These are phyloP conservation scores for Vaccinium corymbosum DNA, from an alignment of 148 eudicot genomes.

Conservation along the genomic window DNA sequence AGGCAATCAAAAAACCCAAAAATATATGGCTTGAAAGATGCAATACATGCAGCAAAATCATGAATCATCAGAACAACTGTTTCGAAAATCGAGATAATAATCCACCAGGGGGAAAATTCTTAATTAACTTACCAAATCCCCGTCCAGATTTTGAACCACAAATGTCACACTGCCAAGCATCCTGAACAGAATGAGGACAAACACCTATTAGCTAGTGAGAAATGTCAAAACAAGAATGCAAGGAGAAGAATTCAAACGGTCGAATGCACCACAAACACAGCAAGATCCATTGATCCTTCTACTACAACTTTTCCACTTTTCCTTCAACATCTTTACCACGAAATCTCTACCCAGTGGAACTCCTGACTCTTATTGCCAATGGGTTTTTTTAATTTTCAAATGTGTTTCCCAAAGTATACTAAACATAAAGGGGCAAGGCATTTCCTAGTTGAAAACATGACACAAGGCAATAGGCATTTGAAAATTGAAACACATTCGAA, in stretches of 20 bases:
- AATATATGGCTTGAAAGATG: background rate
- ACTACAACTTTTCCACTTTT: background rate
- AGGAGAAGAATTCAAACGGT: background rate
- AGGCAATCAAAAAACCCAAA: background rate
- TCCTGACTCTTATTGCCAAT: too few relatives aligned
- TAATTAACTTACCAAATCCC: conserved; percentile 75
- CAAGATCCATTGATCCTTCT: background rate
- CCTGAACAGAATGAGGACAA: conserved; percentile 38
- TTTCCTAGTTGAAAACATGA: background rate
- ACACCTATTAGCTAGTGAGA: conserved; percentile 14
- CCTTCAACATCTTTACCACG: background rate
- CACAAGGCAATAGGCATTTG: background rate
- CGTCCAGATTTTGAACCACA: conserved; percentile 95
- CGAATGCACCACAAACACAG: conserved; percentile 3
- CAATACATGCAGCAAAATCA: background rate
- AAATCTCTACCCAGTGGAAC: background rate
- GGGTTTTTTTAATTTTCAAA: background rate
- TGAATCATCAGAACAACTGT: background rate
- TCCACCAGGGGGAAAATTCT: background rate
- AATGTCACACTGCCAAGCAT: conserved; percentile 97
- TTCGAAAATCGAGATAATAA: too few relatives aligned
- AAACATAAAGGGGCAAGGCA: background rate
- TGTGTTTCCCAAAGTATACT: background rate
- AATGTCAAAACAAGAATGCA: background rate
- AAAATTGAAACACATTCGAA: background rate